Evolutionary conservation across 768 basidiomycete species (phyloP).

Genomic region (Neoboletus magnificus): DNA sequence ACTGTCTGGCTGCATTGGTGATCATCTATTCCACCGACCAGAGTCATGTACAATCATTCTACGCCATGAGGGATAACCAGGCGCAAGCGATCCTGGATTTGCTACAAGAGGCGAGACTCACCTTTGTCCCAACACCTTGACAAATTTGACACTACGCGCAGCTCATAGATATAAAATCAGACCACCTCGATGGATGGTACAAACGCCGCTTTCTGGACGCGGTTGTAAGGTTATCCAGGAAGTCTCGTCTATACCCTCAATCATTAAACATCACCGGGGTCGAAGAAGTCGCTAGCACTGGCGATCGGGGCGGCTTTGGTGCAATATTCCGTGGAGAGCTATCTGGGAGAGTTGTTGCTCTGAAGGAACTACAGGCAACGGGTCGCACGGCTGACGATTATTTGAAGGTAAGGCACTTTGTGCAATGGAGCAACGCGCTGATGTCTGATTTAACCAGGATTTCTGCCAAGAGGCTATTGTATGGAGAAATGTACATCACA

Average conservation of each 20-base stretch:
- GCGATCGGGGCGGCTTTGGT: slow-evolving; percentile 31
- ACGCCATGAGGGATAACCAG: slow-evolving; percentile 17
- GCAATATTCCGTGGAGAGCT: slow-evolving; percentile 30
- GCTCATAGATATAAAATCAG: slow-evolving; percentile 25
- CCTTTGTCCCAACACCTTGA: background rate
- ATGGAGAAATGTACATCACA: slow-evolving; percentile 30
- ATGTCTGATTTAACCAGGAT: slow-evolving; percentile 15
- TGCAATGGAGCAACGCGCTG: background rate
- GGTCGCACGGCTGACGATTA: slow-evolving; percentile 22
- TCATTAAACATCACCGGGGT: slow-evolving; percentile 22
- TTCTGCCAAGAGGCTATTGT: slow-evolving; percentile 30
- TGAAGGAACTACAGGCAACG: slow-evolving; percentile 28
- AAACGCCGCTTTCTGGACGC: slow-evolving; percentile 28
- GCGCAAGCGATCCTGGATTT: slow-evolving; percentile 28
- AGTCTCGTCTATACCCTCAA: slow-evolving; percentile 28
- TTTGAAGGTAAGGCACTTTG: slow-evolving; percentile 22
- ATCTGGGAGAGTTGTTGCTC: slow-evolving; percentile 27
- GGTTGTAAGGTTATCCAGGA: slow-evolving; percentile 28
- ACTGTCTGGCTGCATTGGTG: slow-evolving; percentile 21
- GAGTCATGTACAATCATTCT: slow-evolving; percentile 15
- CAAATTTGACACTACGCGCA: slow-evolving; percentile 1
- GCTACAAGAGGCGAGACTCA: slow-evolving; percentile 19
- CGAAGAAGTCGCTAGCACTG: slow-evolving; percentile 8
- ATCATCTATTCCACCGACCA: slow-evolving; percentile 19
- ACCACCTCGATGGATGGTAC: slow-evolving; percentile 24